Evolutionary conservation across 805 yeast genomes (phyloP).

Genomic region (Metschnikowia similis): DNA sequence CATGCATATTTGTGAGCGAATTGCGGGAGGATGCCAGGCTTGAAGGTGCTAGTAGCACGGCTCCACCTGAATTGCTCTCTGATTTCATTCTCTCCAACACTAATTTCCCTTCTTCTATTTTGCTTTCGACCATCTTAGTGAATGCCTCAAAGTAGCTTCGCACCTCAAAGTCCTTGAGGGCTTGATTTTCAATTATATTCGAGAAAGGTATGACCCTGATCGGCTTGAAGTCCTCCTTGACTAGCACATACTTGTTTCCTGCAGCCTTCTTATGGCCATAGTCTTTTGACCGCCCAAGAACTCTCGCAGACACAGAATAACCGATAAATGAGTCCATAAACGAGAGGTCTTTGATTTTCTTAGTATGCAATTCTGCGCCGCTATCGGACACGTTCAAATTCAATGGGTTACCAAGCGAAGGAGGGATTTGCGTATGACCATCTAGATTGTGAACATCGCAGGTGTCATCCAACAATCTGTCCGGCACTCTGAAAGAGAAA

Average conservation of each 20-base stretch:
- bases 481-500: constrained; percentile 40
- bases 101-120: constrained; percentile 19
- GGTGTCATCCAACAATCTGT: constrained; percentile 36
- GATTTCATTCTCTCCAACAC: constrained; percentile 9
- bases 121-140: constrained; percentile 25
- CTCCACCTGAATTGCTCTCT: neutral
- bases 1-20: constrained; percentile 6
- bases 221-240: constrained; percentile 28
- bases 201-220: constrained; percentile 33
- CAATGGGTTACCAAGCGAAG: constrained; percentile 33
- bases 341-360: constrained; percentile 29
- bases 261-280: constrained; percentile 19
- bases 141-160: constrained; percentile 33
- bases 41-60: constrained; percentile 8
- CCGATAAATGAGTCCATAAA: constrained; percentile 35
- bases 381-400: constrained; percentile 13
- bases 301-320: constrained; percentile 37
- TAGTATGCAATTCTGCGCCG: constrained; percentile 11
- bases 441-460: constrained; percentile 34
- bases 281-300: constrained; percentile 39
- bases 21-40: constrained; percentile 10
- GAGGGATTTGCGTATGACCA: constrained; percentile 34
- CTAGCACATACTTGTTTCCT: constrained; percentile 35
- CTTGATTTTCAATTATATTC: constrained; percentile 19
- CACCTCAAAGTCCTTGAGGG: constrained; percentile 17